Base-by-base conservation (phyloP, 768 basidiomycete species). In the Mycena kentingensis region DNA sequence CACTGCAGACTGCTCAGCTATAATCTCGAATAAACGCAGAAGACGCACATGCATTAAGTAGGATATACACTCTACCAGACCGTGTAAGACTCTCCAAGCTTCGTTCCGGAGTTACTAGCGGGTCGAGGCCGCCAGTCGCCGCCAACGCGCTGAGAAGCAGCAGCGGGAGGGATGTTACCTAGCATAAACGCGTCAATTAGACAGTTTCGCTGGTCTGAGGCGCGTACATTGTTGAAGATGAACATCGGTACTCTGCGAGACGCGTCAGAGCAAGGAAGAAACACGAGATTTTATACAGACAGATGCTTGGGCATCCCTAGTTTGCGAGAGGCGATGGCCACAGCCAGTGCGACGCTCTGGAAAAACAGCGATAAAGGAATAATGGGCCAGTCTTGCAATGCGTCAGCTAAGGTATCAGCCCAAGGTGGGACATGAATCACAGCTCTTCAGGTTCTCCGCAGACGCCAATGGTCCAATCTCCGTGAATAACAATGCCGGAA, bases 121-220 rank as follows among this genome's bases (percentile, higher is more conserved):
- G 28, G 34, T 60, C 51, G 3, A 60, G 38, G 16, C 54, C 54
- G 4, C 58, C 58, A 13, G 58, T 52, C 4, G 54, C 51, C 2
- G 54, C 58, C 31, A 60, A 38, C 4, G 58, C 46, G 26, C 43
- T 46, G 18, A 60, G 47, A 12, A 60, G n/a, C 13, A 60, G 54
- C 11, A 60, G 38, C 39, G 58, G 58, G 28, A 60, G 54, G 8
- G 58, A 60, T 26, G 58, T 60, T 18, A 60, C 58, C 58, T 60
- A 29, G 3, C 4, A 36, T 48, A 41, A 32, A 29, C 13, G 26
- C 18, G 35, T 49, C 27, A 50, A 31, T 6, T n/a, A n/a, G 19
- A 2, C 12, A 22, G 10, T 7, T 15, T 2, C 7, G n/a, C 24
- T 22, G 2, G 32, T 19, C 7, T 1, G 39, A 27, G 15, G 2